Evolutionary conservation across 768 basidiomycete genomes (phyloP).

Genomic region (Tulasnella sp.): DNA sequence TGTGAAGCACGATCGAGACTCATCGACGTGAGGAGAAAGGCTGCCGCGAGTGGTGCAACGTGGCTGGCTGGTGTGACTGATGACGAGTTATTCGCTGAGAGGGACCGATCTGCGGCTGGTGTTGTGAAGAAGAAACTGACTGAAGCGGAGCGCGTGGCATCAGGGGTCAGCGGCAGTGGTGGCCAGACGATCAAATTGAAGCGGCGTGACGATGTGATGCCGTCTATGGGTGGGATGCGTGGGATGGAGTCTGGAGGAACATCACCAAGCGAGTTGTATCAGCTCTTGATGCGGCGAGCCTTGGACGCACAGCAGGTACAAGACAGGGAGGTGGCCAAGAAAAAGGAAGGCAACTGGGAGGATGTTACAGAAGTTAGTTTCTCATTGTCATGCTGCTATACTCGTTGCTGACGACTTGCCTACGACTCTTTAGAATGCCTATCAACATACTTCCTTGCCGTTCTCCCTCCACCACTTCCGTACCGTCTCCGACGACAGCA

Average conservation of each 20-base stretch:
- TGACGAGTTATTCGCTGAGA: conserved; percentile 64
- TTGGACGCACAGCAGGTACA: conserved; percentile 49
- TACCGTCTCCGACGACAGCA: conserved; percentile 35
- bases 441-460: conserved; percentile 50
- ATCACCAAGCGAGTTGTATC: conserved; percentile 27
- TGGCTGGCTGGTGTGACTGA: conserved; percentile 34
- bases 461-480: conserved; percentile 60
- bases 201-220: background rate
- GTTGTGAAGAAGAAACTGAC: background rate
- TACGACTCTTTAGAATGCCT: too few relatives aligned
- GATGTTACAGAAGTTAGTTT: conserved; percentile 72
- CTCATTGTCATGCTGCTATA: too few relatives aligned
- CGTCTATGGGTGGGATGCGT: background rate
- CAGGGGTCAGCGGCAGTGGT: background rate
- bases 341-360: conserved; percentile 80
- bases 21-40: conserved; percentile 68
- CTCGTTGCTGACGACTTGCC: too few relatives aligned
- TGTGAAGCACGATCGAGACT: conserved; percentile 73
- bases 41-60: conserved; percentile 30
- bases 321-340: conserved; percentile 47
- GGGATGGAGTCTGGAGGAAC: conserved; percentile 35
- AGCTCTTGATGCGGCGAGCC: conserved; percentile 20
- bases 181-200: conserved; percentile 15
- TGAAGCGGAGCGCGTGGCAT: background rate
- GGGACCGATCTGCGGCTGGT: conserved; percentile 31